Percentiles rank a stretch among this genome's conserved stretches.
phyloP scores from a whole-genome alignment of 208 protist genomes.

The Crithidia sp. region DNA sequence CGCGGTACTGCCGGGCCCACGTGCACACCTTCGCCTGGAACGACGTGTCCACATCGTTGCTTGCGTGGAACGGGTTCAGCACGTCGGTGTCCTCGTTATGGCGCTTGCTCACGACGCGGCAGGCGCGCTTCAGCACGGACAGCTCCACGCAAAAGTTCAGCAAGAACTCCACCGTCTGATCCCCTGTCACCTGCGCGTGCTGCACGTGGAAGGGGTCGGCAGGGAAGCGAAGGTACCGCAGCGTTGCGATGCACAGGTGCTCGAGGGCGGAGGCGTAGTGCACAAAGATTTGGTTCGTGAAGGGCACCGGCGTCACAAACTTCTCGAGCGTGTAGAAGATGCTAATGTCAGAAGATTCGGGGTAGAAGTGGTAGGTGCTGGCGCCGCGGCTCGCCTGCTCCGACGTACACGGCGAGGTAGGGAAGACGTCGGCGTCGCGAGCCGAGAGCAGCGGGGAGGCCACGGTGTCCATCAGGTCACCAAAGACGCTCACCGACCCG shows the following conservation, averaged over 20 bases:
- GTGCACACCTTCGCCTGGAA: slow-evolving; percentile 63
- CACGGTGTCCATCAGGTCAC: slow-evolving; percentile 13
- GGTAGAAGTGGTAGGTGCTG: slow-evolving; percentile 15
- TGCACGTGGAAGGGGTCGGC: slow-evolving; percentile 54
- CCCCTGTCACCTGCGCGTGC: slow-evolving; percentile 52
- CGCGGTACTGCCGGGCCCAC: slow-evolving; percentile 53
- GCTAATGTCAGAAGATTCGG: slow-evolving; percentile 32
- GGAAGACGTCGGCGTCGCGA: slow-evolving; percentile 14
- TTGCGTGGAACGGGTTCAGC: slow-evolving; percentile 19
- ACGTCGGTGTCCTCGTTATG: slow-evolving; percentile 25
- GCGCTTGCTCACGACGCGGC: slow-evolving; percentile 31
- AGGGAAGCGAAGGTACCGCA: slow-evolving; percentile 64
- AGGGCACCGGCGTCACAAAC: slow-evolving; percentile 74
- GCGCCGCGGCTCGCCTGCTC: slow-evolving; percentile 11
- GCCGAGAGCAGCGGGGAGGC: slow-evolving; percentile 8
- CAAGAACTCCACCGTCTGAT: slow-evolving; percentile 62
- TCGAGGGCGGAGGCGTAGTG: slow-evolving; percentile 70
- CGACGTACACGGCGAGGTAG: slow-evolving; percentile 12
- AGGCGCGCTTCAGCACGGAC: slow-evolving; percentile 52
- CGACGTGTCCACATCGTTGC: slow-evolving; percentile 33
- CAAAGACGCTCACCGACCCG: slow-evolving; percentile 16
- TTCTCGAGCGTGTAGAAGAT: slow-evolving; percentile 57
- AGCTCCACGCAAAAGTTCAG: slow-evolving; percentile 69
- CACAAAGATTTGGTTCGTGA: slow-evolving; percentile 67
- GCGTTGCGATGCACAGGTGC: slow-evolving; percentile 73